A percentile compares a stretch with the other conserved stretches of the same genome.
Conservation (phyloP, 306 rosid genomes). For the Sindora glabra region DNA sequence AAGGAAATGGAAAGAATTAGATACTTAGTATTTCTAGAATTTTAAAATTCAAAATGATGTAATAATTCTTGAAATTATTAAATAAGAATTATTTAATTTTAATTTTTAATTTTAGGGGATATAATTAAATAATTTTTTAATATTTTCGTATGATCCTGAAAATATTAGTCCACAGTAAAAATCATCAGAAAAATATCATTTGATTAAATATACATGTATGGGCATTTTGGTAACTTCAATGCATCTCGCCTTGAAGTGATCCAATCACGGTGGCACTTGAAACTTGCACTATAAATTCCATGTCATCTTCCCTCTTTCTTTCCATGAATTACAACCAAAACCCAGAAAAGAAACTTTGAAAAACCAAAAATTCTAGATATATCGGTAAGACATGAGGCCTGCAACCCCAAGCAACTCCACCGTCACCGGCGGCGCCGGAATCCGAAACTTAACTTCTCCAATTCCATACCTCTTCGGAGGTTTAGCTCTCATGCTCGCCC, state of each 20-base stretch:
- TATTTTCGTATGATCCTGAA: too few relatives aligned
- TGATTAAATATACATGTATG: too few relatives aligned
- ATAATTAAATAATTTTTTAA: too few relatives aligned
- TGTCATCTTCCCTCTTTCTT: not conserved
- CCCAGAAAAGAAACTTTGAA: not conserved
- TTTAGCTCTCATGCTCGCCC: conserved; percentile 39
- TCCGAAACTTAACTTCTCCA: conserved; percentile 49
- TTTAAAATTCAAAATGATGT: too few relatives aligned
- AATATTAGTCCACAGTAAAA: too few relatives aligned
- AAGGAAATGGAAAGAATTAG: too few relatives aligned
- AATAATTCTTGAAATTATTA: too few relatives aligned
- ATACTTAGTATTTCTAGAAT: too few relatives aligned
- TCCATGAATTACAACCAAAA: not conserved
- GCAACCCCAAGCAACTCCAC: conserved; percentile 12
- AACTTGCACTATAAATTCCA: not conserved
- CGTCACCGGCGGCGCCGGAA: conserved; percentile 11
- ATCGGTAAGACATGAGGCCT: conserved; percentile 20
- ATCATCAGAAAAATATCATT: too few relatives aligned
- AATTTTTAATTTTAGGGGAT: too few relatives aligned
- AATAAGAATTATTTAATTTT: too few relatives aligned
- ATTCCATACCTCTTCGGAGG: conserved; percentile 61
- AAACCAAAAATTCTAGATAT: not conserved
- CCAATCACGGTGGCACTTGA: not conserved
- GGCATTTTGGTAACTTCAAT: too few relatives aligned
- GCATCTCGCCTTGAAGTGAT: not conserved